Evolutionary conservation across 306 rosid species (phyloP).

Genomic region (Sphenostylis stenocarpa): DNA sequence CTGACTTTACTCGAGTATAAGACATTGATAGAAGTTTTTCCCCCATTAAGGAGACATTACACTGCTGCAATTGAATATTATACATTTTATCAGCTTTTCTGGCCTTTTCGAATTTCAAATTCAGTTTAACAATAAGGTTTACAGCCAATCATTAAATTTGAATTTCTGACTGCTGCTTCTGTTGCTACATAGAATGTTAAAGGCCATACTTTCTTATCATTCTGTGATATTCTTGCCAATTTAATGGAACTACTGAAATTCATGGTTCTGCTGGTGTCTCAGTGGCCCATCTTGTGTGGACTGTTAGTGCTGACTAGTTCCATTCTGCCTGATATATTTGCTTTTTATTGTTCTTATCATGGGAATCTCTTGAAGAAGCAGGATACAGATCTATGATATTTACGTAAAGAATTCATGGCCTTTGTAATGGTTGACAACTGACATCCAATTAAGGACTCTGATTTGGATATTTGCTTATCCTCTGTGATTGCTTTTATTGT

Average conservation of each 20-base stretch:
- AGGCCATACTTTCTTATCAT: neutral
- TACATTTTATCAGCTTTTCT: neutral
- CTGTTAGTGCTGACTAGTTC: neutral
- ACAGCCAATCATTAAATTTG: neutral
- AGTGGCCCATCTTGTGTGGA: neutral
- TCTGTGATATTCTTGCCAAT: neutral
- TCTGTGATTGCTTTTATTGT: slow-evolving; percentile 15
- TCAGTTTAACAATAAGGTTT: neutral
- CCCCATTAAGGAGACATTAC: neutral
- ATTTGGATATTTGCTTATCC: slow-evolving; percentile 8
- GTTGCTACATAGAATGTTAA: neutral
- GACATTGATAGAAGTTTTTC: neutral
- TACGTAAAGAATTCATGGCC: neutral
- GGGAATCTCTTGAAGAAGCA: slow-evolving; percentile 5
- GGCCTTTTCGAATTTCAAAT: neutral
- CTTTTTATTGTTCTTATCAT: neutral
- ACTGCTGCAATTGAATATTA: neutral
- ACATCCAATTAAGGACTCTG: neutral
- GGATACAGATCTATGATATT: neutral
- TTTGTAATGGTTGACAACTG: neutral
- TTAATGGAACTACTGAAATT: neutral
- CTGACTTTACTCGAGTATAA: neutral
- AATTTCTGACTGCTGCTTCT: neutral
- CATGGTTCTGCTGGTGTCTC: neutral
- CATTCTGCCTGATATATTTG: neutral